A percentile compares a stretch with the other conserved stretches of the same genome.
phyloP scores from a whole-genome alignment of 345 rosid species.

The Melastoma malabathricum region DNA sequence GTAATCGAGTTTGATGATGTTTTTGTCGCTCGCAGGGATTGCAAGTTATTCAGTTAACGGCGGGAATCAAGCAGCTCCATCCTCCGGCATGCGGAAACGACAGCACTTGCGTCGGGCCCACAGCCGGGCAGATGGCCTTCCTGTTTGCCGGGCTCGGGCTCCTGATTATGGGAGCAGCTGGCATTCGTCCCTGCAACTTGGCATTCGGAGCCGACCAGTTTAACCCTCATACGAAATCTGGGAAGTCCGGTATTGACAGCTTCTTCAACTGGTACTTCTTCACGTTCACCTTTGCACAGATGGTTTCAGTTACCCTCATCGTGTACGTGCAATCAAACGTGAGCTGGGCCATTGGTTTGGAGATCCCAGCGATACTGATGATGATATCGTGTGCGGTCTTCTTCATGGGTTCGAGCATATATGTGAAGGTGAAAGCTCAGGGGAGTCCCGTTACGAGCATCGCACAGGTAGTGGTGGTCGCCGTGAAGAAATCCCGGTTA shows the following conservation, averaged over 20 bases:
- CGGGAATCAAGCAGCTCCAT: slow-evolving; percentile 41
- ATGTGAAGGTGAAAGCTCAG: slow-evolving; percentile 11
- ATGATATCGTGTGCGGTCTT: slow-evolving; percentile 12
- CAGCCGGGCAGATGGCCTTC: slow-evolving; percentile 12
- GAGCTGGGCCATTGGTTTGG: slow-evolving; percentile 18
- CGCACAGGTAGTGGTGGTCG: slow-evolving; percentile 20
- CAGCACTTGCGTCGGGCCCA: slow-evolving; percentile 11
- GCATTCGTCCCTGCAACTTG: slow-evolving; percentile 16
- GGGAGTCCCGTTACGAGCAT: slow-evolving; percentile 70
- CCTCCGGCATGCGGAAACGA: slow-evolving; percentile 32
- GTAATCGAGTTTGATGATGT: no score
- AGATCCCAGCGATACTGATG: slow-evolving; percentile 14
- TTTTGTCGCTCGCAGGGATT: slow-evolving; percentile 43
- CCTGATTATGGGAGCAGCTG: slow-evolving; percentile 15
- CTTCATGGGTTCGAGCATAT: slow-evolving; percentile 17
- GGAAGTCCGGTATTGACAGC: slow-evolving; percentile 16
- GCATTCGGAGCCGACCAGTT: slow-evolving; percentile 25
- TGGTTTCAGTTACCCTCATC: slow-evolving; percentile 14
- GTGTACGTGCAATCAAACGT: slow-evolving; percentile 21
- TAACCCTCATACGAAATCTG: slow-evolving; percentile 12
- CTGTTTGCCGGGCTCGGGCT: slow-evolving; percentile 10
- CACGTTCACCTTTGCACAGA: slow-evolving; percentile 14
- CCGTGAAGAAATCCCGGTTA: slow-evolving; percentile 20
- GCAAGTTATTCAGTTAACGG: slow-evolving; percentile 42
- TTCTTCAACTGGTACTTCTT: slow-evolving; percentile 31